Evolutionary conservation across 768 basidiomycete species (phyloP).

Genomic region (Tylopilus intermedius): DNA sequence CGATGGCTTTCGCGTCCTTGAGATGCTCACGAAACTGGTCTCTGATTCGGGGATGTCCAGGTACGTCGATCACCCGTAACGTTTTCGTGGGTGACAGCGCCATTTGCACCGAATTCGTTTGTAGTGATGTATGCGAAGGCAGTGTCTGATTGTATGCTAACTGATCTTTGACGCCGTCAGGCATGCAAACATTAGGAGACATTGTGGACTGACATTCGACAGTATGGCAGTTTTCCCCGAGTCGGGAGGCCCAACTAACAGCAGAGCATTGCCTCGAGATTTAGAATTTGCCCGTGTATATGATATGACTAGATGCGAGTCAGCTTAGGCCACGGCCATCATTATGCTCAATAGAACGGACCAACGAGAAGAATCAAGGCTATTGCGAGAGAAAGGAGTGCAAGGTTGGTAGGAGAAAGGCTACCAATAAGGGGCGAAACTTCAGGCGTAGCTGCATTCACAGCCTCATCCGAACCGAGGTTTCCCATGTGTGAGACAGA

Average conservation of each 20-base stretch:
- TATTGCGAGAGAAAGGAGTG: constrained; percentile 39
- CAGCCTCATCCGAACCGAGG: constrained; percentile 4
- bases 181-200: neutral
- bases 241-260: constrained; percentile 73
- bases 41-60: constrained; percentile 80
- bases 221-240: constrained; percentile 79
- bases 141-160: constrained; percentile 59
- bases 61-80: constrained; percentile 65
- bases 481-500: constrained; percentile 12
- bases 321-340: constrained; percentile 7
- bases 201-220: constrained; percentile 48
- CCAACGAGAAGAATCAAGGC: constrained; percentile 42
- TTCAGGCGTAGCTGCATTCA: constrained; percentile 28
- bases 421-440: constrained; percentile 32
- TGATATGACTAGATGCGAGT: constrained; percentile 40
- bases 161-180: constrained; percentile 35
- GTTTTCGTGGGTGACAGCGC: constrained; percentile 39
- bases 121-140: constrained; percentile 73
- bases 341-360: constrained; percentile 26
- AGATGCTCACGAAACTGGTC: constrained; percentile 69
- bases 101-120: constrained; percentile 56
- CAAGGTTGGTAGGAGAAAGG: constrained; percentile 37
- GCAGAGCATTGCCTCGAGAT: constrained; percentile 53
- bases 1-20: constrained; percentile 55
- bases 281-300: constrained; percentile 40